Percentiles rank a stretch among this genome's conserved stretches.
Conservation (phyloP, 352 stramenopile species). For the Phytophthora agathidicida region DNA sequence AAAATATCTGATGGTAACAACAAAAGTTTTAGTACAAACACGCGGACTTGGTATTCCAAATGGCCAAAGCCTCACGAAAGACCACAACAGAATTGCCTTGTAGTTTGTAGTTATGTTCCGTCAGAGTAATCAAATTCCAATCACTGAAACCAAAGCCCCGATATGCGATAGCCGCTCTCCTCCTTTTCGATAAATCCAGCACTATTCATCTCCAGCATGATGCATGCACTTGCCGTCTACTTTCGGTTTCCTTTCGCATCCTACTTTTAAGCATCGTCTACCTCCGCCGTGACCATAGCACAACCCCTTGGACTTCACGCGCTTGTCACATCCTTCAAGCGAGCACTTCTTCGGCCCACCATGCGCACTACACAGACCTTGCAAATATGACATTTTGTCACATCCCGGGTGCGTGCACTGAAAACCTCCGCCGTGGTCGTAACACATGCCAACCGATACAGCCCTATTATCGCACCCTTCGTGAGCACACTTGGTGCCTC, state of each 20-base stretch:
- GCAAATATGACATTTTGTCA: conserved; percentile 8
- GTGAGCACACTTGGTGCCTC: conserved; percentile 49
- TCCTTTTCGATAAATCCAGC: too few relatives aligned
- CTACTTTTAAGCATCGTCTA: conserved; percentile 25
- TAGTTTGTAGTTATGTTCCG: too few relatives aligned
- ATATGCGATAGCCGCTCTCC: too few relatives aligned
- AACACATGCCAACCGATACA: conserved; percentile 16
- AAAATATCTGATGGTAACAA: too few relatives aligned
- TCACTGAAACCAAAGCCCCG: too few relatives aligned
- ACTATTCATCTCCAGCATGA: conserved; percentile 1
- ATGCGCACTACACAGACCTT: conserved; percentile 58
- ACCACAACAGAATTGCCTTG: too few relatives aligned
- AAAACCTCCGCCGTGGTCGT: conserved; percentile 7
- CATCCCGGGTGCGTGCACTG: conserved; percentile 9
- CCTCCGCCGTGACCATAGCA: conserved; percentile 47
- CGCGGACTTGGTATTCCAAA: too few relatives aligned
- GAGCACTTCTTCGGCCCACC: conserved; percentile 49
- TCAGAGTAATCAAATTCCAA: too few relatives aligned
- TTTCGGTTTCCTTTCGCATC: conserved; percentile 14
- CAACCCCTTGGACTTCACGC: conserved; percentile 42
- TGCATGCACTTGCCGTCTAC: conserved; percentile 6
- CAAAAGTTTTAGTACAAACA: too few relatives aligned
- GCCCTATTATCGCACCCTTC: conserved; percentile 35
- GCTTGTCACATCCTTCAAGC: conserved; percentile 33
- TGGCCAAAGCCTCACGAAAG: too few relatives aligned